These are phyloP conservation scores for Suillus spraguei DNA, from an alignment of 768 basidiomycete genomes.

Conservation along the genomic window DNA sequence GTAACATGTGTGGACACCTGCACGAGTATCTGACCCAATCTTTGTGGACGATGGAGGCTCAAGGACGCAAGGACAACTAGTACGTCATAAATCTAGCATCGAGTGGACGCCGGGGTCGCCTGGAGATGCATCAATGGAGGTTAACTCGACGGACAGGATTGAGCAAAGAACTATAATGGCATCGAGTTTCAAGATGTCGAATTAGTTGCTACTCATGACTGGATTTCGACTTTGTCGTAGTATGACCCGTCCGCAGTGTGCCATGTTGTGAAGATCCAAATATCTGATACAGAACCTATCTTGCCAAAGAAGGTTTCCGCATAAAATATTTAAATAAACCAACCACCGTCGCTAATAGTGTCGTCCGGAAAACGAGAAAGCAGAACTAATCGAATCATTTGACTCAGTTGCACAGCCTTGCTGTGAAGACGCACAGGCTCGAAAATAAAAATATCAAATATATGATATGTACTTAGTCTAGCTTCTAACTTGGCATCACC, in stretches of 20 bases:
- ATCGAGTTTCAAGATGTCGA: not conserved
- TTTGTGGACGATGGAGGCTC: not conserved
- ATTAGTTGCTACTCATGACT: not conserved
- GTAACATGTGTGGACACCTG: not conserved
- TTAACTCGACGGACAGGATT: not conserved
- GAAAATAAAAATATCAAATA: too few relatives aligned
- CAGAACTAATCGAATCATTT: not conserved
- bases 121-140: not conserved
- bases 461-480: too few relatives aligned
- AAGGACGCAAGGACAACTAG: not conserved
- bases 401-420: not conserved
- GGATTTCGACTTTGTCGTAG: not conserved
- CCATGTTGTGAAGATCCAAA: not conserved
- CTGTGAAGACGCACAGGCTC: too few relatives aligned
- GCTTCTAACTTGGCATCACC: too few relatives aligned
- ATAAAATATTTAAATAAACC: not conserved
- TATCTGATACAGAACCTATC: not conserved
- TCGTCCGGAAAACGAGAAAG: too few relatives aligned
- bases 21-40: not conserved
- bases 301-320: not conserved
- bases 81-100: not conserved
- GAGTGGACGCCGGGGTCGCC: not conserved
- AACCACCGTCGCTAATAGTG: not conserved
- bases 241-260: not conserved
- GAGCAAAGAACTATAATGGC: not conserved